Base-by-base conservation (phyloP, 2,329 filamentous ascomycete species). In the Capronia americana region DNA sequence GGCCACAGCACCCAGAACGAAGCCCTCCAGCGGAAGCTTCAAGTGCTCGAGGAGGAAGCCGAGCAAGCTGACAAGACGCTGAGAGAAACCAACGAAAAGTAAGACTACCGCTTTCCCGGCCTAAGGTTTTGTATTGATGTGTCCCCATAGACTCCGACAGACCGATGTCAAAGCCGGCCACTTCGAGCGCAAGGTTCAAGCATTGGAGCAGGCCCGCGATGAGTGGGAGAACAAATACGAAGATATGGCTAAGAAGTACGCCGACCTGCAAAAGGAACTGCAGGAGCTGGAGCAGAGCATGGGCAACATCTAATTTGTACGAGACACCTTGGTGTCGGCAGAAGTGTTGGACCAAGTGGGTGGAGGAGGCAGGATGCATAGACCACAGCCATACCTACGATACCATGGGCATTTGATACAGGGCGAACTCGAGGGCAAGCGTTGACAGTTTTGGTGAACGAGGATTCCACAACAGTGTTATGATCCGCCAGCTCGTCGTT, bases 81-180 rank as follows among this genome's bases (percentile, higher is more conserved):
- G 78, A 91, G 94, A 79, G 95, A 98, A 85, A 91, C 93, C 77
- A 98, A 97, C 83, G 95, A 99, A 84, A 98, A 97, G 95, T 99
- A 89, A 77, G 92, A 84, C 61, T 61, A 30, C 11, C 51, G 66
- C 53, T 53, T 51, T 59, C 24, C 32, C 38, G 53, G 59, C 32
- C 4, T 14, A 24, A 11, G 55, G 53, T 23, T 62, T 23, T 62
- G 38, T 51, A 12, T 23, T 51, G 64, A 32, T 32, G 44, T 55
- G 48, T 26, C 11, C 63, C 17, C 44, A 55, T 74, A 99, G 95
- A 85, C 92, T 98, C 78, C 93, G 95, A 80, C 93, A 97, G 85
- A 97, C 95, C 83, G 95, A 99, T 80, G 93, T 98, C 84, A 98
- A 98, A 87, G 93, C 94, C 77, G 95, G 94, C 76, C 94, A 99